These are phyloP conservation scores for Hymenochaete sp. DNA, from an alignment of 1,284 basidiomycete species.

Conservation along the genomic window DNA sequence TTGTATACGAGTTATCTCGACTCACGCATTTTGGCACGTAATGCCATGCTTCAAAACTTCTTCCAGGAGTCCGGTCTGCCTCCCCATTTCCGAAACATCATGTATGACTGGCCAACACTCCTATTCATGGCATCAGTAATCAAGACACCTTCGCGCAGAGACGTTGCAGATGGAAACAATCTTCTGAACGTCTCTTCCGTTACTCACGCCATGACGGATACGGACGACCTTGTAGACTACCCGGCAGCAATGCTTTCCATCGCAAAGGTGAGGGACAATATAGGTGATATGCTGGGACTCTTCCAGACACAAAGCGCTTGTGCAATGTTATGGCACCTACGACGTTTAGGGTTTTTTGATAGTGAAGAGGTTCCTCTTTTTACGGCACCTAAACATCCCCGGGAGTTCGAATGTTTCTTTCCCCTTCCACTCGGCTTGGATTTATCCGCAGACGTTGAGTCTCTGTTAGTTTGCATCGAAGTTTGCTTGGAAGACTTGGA, in stretches of 20 bases:
- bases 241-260: constrained; percentile 54
- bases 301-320: constrained; percentile 43
- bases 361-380: constrained; percentile 37
- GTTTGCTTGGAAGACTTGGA: constrained; percentile 60
- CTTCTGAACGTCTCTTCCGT: constrained; percentile 37
- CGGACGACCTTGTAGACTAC: constrained; percentile 29
- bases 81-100: constrained; percentile 34
- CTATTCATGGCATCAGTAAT: constrained; percentile 49
- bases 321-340: constrained; percentile 49
- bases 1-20: constrained; percentile 45
- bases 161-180: constrained; percentile 28
- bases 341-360: constrained; percentile 52
- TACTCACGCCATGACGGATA: constrained; percentile 20
- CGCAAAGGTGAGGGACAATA: constrained; percentile 48
- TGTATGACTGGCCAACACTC: constrained; percentile 62
- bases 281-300: constrained; percentile 53
- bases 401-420: constrained; percentile 42
- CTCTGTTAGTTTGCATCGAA: constrained; percentile 63
- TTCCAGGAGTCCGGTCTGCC: constrained; percentile 36
- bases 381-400: constrained; percentile 23
- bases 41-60: constrained; percentile 44
- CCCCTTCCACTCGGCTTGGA: constrained; percentile 65
- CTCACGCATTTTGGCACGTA: constrained; percentile 31
- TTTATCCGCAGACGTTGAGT: constrained; percentile 62
- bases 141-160: constrained; percentile 37